These are phyloP conservation scores for Massariosphaeria phaeospora DNA, from an alignment of 495 filamentous ascomycete genomes.

Conservation along the genomic window DNA sequence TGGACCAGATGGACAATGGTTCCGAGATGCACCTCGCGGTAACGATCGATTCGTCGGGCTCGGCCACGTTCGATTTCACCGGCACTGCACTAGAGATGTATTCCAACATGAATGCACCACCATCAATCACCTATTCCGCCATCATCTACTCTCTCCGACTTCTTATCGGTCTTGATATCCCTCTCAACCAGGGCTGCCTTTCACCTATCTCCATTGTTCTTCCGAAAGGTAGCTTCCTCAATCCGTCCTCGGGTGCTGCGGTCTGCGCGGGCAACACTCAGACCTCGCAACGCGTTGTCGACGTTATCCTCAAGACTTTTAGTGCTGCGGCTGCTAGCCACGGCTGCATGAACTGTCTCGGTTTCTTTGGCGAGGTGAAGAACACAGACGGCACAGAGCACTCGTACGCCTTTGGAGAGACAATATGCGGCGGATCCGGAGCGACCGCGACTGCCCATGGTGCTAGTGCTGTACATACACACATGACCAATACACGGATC, in stretches of 20 bases:
- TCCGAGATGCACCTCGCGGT: slow-evolving; percentile 77
- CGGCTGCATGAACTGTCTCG: slow-evolving; percentile 86
- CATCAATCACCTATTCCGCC: slow-evolving; percentile 86
- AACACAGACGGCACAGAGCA: slow-evolving; percentile 40
- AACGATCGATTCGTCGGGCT: slow-evolving; percentile 73
- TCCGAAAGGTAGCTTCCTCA: slow-evolving; percentile 75
- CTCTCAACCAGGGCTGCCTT: slow-evolving; percentile 94
- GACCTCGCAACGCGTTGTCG: slow-evolving; percentile 82
- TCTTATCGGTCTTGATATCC: slow-evolving; percentile 87
- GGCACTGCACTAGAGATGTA: slow-evolving; percentile 90
- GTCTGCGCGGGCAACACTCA: slow-evolving; percentile 94
- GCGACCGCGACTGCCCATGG: slow-evolving; percentile 82
- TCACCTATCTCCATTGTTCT: slow-evolving; percentile 74
- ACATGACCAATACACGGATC: slow-evolving; percentile 97
- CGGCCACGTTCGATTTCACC: slow-evolving; percentile 82
- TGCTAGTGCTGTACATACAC: slow-evolving; percentile 81
- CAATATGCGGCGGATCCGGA: slow-evolving; percentile 85
- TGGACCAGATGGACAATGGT: slow-evolving; percentile 91
- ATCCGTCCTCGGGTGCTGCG: slow-evolving; percentile 69
- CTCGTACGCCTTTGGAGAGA: slow-evolving; percentile 83
- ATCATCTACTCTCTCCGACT: slow-evolving; percentile 93
- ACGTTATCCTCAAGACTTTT: slow-evolving; percentile 89
- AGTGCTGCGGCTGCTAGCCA: slow-evolving; percentile 82
- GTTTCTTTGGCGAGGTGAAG: slow-evolving; percentile 65
- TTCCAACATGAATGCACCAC: slow-evolving; percentile 87